phyloP scores from a whole-genome alignment of 306 rosid species.

The Pyrus betulifolia region DNA sequence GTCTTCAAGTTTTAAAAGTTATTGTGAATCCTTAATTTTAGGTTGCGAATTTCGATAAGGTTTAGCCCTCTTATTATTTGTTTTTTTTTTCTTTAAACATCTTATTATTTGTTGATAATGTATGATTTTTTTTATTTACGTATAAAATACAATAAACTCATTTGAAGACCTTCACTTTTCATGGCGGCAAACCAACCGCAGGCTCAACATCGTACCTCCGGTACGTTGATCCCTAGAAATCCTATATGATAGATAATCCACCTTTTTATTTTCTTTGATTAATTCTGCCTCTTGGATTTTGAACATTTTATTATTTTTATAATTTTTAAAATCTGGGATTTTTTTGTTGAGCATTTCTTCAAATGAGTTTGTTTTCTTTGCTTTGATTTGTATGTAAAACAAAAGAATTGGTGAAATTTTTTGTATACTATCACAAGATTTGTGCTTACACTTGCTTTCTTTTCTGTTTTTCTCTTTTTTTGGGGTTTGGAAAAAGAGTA shows the following conservation, averaged over 20 bases:
- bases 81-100: too few relatives aligned
- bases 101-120: too few relatives aligned
- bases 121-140: too few relatives aligned
- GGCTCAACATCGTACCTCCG: conserved; percentile 53
- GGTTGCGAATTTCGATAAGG: too few relatives aligned
- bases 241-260: background rate
- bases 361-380: background rate
- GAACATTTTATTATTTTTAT: background rate
- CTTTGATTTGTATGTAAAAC: background rate
- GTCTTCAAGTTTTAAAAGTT: too few relatives aligned
- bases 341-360: background rate
- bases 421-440: background rate
- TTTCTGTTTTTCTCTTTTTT: too few relatives aligned
- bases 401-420: background rate
- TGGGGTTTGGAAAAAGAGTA: too few relatives aligned
- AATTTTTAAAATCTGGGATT: background rate
- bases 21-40: too few relatives aligned
- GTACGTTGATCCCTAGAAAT: conserved; percentile 25
- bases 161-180: conserved; percentile 39
- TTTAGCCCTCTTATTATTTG: too few relatives aligned
- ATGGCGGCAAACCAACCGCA: conserved; percentile 75
- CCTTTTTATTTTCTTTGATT: background rate
- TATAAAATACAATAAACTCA: too few relatives aligned
- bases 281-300: background rate
- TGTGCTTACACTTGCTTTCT: too few relatives aligned